Evolutionary conservation across 495 filamentous ascomycete species (phyloP), one percentile per base, ranked within the genome.

Genomic region (Aspergillus nidulans): DNA sequence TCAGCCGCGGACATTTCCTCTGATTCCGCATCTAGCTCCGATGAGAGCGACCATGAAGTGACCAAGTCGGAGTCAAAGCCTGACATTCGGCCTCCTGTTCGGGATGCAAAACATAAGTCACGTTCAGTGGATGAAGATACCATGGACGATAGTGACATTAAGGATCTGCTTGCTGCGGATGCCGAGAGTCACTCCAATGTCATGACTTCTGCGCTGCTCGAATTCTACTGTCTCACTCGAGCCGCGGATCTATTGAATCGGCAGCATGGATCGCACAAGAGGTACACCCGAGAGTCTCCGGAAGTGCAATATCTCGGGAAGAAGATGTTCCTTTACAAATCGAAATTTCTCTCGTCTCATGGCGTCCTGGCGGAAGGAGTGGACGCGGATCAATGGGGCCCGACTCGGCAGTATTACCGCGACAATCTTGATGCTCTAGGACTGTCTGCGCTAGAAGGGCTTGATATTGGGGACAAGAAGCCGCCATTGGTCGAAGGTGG

Each of bases 221-320:
- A 77, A 28, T 78, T 77, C 45, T 76, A 69, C 45, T 78, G 73
- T 28, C 58, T 72, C n/a, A 72, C 59, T 47, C 70, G 70, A 41
- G 75, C 75, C 18, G 72, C 69, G 26, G 75, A 78, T 47, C 66
- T 75, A 40, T 68, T 78, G 32, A 78, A 78, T 62, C 60, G 66
- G 6, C 69, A 73, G 24, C 52, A 61, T 9, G 67, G 65, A 40
- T 69, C 72, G 6, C 56, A 56, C 18, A 56, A 55, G 46, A 56
- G 45, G 21, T 76, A 66, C 62, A 73, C 71, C 3, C 69, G 72
- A 2, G 68, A 77, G n/a, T 75, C 67, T 8, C 73, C 74, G 8
- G 75, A 78, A 49, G 74, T 66, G 6, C 63, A 69, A 20, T 67
- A 69, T 18, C 64, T 78, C 38, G 75, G 72, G 0, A 71, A 72